phyloP scores from a whole-genome alignment of 202 grass and related monocot genomes.

The Carex sylvatica region DNA sequence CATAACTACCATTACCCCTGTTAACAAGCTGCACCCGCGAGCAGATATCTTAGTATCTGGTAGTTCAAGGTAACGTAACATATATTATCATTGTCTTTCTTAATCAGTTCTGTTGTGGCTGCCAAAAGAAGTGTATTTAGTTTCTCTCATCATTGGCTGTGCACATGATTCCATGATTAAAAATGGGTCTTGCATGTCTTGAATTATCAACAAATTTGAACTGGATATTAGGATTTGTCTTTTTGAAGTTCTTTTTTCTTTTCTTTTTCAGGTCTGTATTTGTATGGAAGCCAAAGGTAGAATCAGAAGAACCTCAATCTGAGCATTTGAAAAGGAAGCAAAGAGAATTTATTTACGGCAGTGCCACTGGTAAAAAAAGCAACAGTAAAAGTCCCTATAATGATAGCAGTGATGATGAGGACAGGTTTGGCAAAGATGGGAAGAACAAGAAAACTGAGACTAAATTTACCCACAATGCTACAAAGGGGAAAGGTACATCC shows the following conservation, averaged over 20 bases:
- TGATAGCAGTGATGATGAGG: slow-evolving; percentile 54
- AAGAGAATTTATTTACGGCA: slow-evolving; percentile 67
- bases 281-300: slow-evolving; percentile 75
- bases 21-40: slow-evolving; percentile 80
- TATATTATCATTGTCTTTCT: background rate
- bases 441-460: slow-evolving; percentile 48
- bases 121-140: background rate
- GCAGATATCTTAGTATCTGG: slow-evolving; percentile 73
- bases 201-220: background rate
- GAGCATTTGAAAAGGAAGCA: slow-evolving; percentile 44
- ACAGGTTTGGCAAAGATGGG: slow-evolving; percentile 35
- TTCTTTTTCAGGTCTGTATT: slow-evolving; percentile 59
- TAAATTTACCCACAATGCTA: slow-evolving; percentile 37
- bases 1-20: slow-evolving; percentile 85
- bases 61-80: slow-evolving; percentile 57
- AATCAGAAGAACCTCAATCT: slow-evolving; percentile 27
- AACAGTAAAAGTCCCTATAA: slow-evolving; percentile 41
- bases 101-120: background rate
- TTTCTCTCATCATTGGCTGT: background rate
- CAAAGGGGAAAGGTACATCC: slow-evolving; percentile 55
- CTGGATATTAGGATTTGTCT: background rate
- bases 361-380: slow-evolving; percentile 42
- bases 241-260: background rate
- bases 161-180: background rate
- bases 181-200: background rate